Evolutionary conservation across 2,329 filamentous ascomycete genomes (phyloP).

Genomic region (Sporothrix curviconia): DNA sequence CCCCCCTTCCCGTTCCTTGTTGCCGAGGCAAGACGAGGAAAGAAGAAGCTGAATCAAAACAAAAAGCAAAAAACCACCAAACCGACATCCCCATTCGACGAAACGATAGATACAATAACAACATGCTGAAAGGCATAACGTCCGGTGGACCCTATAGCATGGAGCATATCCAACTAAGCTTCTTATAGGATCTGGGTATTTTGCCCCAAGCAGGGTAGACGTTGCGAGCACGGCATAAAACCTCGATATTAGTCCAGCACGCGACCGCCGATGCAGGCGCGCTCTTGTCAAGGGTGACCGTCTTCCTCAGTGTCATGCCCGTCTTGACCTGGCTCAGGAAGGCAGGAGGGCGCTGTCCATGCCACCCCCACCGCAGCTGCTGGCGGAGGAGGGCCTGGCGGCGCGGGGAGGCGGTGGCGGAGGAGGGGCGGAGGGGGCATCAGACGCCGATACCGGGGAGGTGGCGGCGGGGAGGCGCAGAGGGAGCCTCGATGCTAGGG

Average conservation of each 20-base stretch:
- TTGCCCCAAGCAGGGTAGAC: too few relatives aligned
- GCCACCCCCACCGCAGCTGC: slow-evolving; percentile 35
- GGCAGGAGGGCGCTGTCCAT: slow-evolving; percentile 42
- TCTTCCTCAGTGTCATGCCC: slow-evolving; percentile 76
- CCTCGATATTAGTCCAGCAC: slow-evolving; percentile 51
- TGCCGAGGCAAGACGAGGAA: too few relatives aligned
- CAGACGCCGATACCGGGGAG: slow-evolving; percentile 21
- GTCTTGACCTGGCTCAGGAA: slow-evolving; percentile 78
- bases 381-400: slow-evolving; percentile 28
- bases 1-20: too few relatives aligned
- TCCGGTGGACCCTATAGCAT: too few relatives aligned
- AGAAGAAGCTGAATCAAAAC: too few relatives aligned
- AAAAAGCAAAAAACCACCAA: too few relatives aligned
- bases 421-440: slow-evolving; percentile 22
- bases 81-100: too few relatives aligned
- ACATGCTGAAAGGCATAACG: too few relatives aligned
- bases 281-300: slow-evolving; percentile 83
- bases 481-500: slow-evolving; percentile 28
- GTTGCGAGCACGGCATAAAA: too few relatives aligned
- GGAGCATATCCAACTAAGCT: too few relatives aligned
- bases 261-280: slow-evolving; percentile 64
- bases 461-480: slow-evolving; percentile 21
- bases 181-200: too few relatives aligned
- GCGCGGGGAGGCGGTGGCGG: slow-evolving; percentile 38
- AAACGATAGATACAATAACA: too few relatives aligned